Base-by-base conservation (phyloP, 2,329 filamentous ascomycete genomes). In the Ophiocordyceps polyrhachis-furcata region DNA sequence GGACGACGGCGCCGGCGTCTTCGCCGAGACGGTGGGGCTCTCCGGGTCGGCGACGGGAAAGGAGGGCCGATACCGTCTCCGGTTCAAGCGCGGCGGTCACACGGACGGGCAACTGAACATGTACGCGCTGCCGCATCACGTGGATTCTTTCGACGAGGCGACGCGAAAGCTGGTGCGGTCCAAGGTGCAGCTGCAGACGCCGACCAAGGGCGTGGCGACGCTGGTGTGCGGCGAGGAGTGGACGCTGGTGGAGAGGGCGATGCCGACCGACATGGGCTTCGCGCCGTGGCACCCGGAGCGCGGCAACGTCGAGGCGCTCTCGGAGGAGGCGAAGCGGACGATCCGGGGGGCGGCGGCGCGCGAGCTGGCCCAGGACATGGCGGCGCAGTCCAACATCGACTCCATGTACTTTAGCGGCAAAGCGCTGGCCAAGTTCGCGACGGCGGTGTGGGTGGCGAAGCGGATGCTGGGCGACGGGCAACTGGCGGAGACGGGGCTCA, bases 381-480 rank as follows among this genome's bases (percentile, higher is more conserved):
- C 67, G n/a, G 65, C 66, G 0, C 80, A 91, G 55, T 76, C 77
- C 5, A 75, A 91, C 50, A 66, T 84, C 32, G 74, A 89, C 57
- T 93, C 86, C 35, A 88, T 94, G 77, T 96, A 96, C 62, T 95
- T 81, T 60, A 83, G 83, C 52, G 91, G 91, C 52, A 96, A 89
- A 68, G 75, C 77, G 1, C 63, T 91, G 17, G 81, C 79, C 49
- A 89, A 89, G 57, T 88, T 86, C 59, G 83, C 81, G 1, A 67
- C 68, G 15, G 65, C 88, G 25, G 63, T 84, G 37, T 79, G 82
- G 53, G 73, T 77, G 0, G 68, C 79, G 40, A 67, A 77, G 47
- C 72, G 82, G 50, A 61, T 89, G 49, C 59, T 82, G 6, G 67
- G 69, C 12, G 73, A 86, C 51, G 58, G 62, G 32, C 63, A 61